Evolutionary conservation across 2,329 filamentous ascomycete species (phyloP), one percentile per base, ranked within the genome.

Genomic region (Aspergillus novofumigatus): DNA sequence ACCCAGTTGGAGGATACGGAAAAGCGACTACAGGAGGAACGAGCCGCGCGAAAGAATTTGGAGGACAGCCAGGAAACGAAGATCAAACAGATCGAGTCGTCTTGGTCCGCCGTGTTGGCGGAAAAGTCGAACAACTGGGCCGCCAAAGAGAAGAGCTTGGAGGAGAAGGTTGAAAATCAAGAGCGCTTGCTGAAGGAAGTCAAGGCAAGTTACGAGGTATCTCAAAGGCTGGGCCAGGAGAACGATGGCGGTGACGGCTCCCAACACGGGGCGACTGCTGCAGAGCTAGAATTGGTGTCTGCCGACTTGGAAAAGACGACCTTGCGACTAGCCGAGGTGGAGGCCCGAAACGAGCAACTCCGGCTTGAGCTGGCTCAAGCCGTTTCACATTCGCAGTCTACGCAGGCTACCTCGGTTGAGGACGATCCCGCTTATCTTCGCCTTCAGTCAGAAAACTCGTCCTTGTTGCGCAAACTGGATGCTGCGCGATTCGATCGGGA

Each of bases 101-200:
- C 91, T 2, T 99, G 94, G 93, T 84, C 85, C 11, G 92, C 91
- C 25, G 92, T 97, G 4, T 74, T 99, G 52, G 87, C 90, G 56
- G 94, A 99, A 80, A 97, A 96, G 77, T 89, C 91, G 67, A 91
- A 93, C 72, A 99, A 99, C 70, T 99, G 94, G 94, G 87, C 89
- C 54, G 87, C 93, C 8, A 97, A 96, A 71, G 94, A 99, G 78
- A 90, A 90, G 77, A 86, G 85, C 28, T 76, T 97, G 58, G 92
- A 96, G 69, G 93, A 97, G 66, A 97, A 97, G 76, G 81, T 96
- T 3, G 93, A 97, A 73, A 95, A 89, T 66, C 93, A 99, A 71
- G 94, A 99, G 51, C 86, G 92, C 6, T 77, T 99, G 42, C 77
- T 99, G 65, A 96, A 90, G 69, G 95, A 99, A 73, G 86, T 97